phyloP scores from a whole-genome alignment of 2,329 filamentous ascomycete genomes.

The Penicillium expansum region DNA sequence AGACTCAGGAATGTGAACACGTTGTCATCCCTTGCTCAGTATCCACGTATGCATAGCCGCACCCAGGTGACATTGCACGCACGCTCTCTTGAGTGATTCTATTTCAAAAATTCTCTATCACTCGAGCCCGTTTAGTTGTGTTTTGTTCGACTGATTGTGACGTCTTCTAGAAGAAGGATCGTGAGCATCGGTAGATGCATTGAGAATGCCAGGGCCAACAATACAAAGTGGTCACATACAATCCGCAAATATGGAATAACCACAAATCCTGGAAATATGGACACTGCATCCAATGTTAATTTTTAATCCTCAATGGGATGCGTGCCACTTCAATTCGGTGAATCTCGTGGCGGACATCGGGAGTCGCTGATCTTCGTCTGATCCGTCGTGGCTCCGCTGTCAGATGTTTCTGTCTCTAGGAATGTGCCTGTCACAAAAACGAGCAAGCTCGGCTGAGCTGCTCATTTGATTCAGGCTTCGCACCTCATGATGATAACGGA shows the following conservation, averaged over 20 bases:
- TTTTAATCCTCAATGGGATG: background rate
- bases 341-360: conserved; percentile 8
- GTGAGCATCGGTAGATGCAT: background rate
- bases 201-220: background rate
- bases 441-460: conserved; percentile 6
- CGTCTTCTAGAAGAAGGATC: background rate
- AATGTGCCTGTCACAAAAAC: conserved; percentile 16
- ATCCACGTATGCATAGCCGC: conserved; percentile 2
- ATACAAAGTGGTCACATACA: background rate
- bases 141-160: background rate
- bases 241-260: background rate
- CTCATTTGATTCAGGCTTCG: background rate
- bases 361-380: conserved; percentile 14
- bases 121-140: background rate
- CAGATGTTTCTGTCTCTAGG: conserved; percentile 14
- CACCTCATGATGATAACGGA: conserved; percentile 6
- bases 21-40: conserved; percentile 9
- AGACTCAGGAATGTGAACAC: conserved; percentile 12
- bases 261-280: background rate
- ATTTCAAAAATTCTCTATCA: background rate
- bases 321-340: background rate
- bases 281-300: background rate
- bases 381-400: conserved; percentile 17
- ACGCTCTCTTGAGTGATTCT: background rate
- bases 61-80: background rate